A percentile compares a stretch with the other conserved stretches of the same genome.
phyloP scores from a whole-genome alignment of 2,329 filamentous ascomycete genomes.

The Stachybotrys chlorohalonatus region DNA sequence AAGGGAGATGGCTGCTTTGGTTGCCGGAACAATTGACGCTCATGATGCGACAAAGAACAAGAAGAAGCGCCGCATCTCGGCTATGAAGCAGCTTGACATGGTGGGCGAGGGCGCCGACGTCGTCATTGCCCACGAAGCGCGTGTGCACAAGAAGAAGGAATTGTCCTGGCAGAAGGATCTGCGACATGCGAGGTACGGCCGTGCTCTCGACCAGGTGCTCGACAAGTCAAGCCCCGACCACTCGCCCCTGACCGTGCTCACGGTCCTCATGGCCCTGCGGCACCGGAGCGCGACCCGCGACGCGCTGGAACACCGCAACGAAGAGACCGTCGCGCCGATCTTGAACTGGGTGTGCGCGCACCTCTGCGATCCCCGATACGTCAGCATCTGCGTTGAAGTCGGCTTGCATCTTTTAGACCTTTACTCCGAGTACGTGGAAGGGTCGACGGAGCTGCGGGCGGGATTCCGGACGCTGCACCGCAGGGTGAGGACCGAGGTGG shows the following conservation, averaged over 20 bases:
- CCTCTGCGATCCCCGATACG: conserved; percentile 74
- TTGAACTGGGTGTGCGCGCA: conserved; percentile 74
- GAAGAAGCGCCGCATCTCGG: conserved; percentile 49
- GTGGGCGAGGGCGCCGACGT: conserved; percentile 81
- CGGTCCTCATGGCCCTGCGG: conserved; percentile 72
- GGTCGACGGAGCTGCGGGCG: conserved; percentile 62
- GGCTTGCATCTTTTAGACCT: conserved; percentile 76
- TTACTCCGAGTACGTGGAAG: conserved; percentile 71
- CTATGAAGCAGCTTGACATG: conserved; percentile 57
- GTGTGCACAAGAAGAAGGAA: conserved; percentile 45
- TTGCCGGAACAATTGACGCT: conserved; percentile 68
- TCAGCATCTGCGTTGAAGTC: conserved; percentile 74
- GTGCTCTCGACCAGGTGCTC: conserved; percentile 73
- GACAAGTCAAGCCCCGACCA: conserved; percentile 41
- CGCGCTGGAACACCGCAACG: conserved; percentile 73
- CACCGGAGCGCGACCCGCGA: conserved; percentile 79
- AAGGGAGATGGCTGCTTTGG: conserved; percentile 75
- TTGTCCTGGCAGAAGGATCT: conserved; percentile 74
- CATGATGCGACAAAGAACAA: conserved; percentile 66
- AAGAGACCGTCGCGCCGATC: conserved; percentile 71
- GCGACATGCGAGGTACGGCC: conserved; percentile 65
- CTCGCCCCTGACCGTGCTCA: conserved; percentile 57
- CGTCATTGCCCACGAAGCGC: conserved; percentile 67
- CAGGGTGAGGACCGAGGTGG: conserved; percentile 67
- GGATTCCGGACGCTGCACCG: conserved; percentile 60